Base-by-base conservation (phyloP, 2,329 filamentous ascomycete species). In the Botrytis porri region DNA sequence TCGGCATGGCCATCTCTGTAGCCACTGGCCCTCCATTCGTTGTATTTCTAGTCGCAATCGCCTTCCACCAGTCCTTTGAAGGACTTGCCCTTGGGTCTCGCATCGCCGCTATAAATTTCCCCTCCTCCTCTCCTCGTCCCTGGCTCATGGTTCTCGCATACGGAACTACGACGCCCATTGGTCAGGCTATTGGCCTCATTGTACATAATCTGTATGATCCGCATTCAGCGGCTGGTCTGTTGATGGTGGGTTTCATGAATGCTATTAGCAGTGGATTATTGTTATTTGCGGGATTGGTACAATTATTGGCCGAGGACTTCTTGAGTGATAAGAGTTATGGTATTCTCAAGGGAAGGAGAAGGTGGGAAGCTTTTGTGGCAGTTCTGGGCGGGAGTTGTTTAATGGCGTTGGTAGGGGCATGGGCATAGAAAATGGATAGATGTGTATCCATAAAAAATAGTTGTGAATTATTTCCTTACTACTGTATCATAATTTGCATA, bases 231-330 rank as follows among this genome's bases (percentile, higher is more conserved):
- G 88, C 89, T 0, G 93, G 94, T 0, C 83, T 97, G 65, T 83
- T 97, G 39, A 91, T 95, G 83, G 93, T 97, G 9, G 94, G 94
- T 12, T 89, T 95, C 80, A 96, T 95, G 87, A 97, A 97, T 79
- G 93, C 93, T 57, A 92, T 97, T 69, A 94, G 92, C 16, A 91
- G 91, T 69, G 94, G 94, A 0, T 84, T 97, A 69, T 82, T 97
- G 41, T 84, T 97, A 5, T 97, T 95, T 80, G 93, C 94, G 0
- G 93, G 93, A 0, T 83, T 97, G 61, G 94, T 97, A 6, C 93
- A 97, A 83, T 85, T 97, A 32, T 85, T 97, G 64, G 92, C 93
- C 0, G 93, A 97, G 82, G 94, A 97, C 78, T 97, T 97, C 77
- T 97, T 92, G 75, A 90, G 87, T 77, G 89, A 92, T 75, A 84